A percentile compares a stretch with the other conserved stretches of the same genome.
Evolutionary conservation across 78 protist genomes (phyloP).

Genomic region (Pigoraptor vietnamica): DNA sequence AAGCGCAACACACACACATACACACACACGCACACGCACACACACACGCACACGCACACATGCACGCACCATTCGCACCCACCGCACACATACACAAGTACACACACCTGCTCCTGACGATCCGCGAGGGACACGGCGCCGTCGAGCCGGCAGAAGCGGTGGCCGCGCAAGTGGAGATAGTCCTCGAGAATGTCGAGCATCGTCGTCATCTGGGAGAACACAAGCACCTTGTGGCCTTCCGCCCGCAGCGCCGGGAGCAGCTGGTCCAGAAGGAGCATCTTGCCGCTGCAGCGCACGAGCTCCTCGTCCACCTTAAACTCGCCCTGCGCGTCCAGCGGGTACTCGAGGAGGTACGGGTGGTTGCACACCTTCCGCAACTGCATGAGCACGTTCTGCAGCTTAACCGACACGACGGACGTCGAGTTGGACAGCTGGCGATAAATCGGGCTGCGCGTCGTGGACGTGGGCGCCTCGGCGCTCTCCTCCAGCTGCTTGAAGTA

Average conservation of each 20-base stretch:
- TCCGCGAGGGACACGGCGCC: conserved; percentile 41
- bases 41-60: neutral
- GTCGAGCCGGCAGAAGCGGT: conserved; percentile 55
- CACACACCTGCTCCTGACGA: conserved; percentile 21
- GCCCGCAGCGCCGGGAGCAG: conserved; percentile 37
- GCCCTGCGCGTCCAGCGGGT: conserved; percentile 23
- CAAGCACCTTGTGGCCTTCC: conserved; percentile 13
- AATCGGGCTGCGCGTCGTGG: neutral
- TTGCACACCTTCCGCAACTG: conserved; percentile 85
- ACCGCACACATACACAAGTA: neutral
- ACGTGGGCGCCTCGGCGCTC: neutral
- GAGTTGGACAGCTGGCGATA: neutral
- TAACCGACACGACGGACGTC: neutral
- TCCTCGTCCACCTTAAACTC: conserved; percentile 8
- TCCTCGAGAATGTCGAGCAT: conserved; percentile 65
- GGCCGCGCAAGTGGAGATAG: conserved; percentile 19
- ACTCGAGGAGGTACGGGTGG: conserved; percentile 89
- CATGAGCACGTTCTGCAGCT: conserved; percentile 80
- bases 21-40: neutral
- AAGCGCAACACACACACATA: neutral
- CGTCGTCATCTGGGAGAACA: conserved; percentile 79
- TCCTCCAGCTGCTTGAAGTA: neutral
- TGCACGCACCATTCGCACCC: too few species aligned
- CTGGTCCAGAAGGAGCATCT: conserved; percentile 71
- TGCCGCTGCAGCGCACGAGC: conserved; percentile 57